phyloP scores from a whole-genome alignment of 192 early-diverging fungal genomes.

The Kickxella alabastrina region DNA sequence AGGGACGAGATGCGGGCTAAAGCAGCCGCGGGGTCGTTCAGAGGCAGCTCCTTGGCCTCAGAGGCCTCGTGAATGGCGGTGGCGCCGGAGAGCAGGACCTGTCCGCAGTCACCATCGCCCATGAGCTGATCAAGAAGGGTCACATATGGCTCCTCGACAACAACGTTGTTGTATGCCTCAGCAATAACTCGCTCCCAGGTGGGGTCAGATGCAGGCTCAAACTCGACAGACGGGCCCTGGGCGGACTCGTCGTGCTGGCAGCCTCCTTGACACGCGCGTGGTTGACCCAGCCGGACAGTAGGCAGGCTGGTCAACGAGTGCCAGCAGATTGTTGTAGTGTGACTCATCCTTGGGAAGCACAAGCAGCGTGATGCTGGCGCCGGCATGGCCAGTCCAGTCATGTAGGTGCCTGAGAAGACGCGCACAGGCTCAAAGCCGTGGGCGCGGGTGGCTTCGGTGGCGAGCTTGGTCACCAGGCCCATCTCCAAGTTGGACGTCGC shows the following conservation, averaged over 20 bases:
- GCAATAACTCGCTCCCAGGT: constrained; percentile 52
- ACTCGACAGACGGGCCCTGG: constrained; percentile 11
- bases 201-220: constrained; percentile 40
- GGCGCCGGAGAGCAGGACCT: constrained; percentile 64
- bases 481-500: constrained; percentile 70
- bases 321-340: constrained; percentile 51
- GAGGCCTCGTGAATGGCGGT: constrained; percentile 56
- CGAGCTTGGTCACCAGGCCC: constrained; percentile 65
- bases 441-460: constrained; percentile 47
- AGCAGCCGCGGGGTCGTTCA: constrained; percentile 55
- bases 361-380: too few relatives aligned
- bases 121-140: constrained; percentile 68
- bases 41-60: constrained; percentile 35
- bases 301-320: constrained; percentile 46
- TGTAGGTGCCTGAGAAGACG: constrained; percentile 66
- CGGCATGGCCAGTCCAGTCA: constrained; percentile 81
- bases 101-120: constrained; percentile 85
- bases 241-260: constrained; percentile 37
- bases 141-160: constrained; percentile 55
- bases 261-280: constrained; percentile 35
- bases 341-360: too few relatives aligned
- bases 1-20: constrained; percentile 59
- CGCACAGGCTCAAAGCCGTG: constrained; percentile 51
- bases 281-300: constrained; percentile 60
- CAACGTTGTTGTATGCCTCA: constrained; percentile 48